phyloP scores from a whole-genome alignment of 2,329 filamentous ascomycete genomes.

The Trichoderma koningii region DNA sequence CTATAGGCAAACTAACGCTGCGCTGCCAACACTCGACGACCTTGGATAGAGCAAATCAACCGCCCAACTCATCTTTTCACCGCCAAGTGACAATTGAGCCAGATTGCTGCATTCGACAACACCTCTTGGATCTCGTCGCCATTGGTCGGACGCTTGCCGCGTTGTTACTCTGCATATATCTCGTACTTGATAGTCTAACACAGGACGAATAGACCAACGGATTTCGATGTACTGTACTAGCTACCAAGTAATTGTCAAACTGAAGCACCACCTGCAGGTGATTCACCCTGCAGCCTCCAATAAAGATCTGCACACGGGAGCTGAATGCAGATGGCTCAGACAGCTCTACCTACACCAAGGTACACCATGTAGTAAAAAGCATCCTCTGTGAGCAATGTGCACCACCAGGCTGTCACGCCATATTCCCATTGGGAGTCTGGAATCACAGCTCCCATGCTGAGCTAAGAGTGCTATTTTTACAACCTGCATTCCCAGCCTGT shows the following conservation, averaged over 20 bases:
- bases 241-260: neutral
- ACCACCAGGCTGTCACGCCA: conserved; percentile 1
- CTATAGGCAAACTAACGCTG: conserved; percentile 12
- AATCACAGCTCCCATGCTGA: too few species aligned
- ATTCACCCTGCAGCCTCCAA: conserved; percentile 16
- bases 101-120: too few species aligned
- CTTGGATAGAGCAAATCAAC: neutral
- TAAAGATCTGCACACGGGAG: neutral
- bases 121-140: neutral
- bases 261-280: conserved; percentile 21
- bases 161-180: neutral
- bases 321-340: neutral
- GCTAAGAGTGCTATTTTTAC: too few species aligned
- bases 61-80: conserved; percentile 9
- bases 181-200: neutral
- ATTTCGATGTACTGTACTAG: neutral
- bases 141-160: neutral
- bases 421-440: neutral
- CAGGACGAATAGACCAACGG: neutral
- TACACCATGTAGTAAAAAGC: neutral
- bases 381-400: neutral
- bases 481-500: neutral
- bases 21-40: neutral
- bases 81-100: conserved; percentile 10
- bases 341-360: too few species aligned